Percentiles rank a stretch among this genome's conserved stretches.
Evolutionary conservation across 164 flowering plant species (phyloP).

Genomic region (Malania oleifera): DNA sequence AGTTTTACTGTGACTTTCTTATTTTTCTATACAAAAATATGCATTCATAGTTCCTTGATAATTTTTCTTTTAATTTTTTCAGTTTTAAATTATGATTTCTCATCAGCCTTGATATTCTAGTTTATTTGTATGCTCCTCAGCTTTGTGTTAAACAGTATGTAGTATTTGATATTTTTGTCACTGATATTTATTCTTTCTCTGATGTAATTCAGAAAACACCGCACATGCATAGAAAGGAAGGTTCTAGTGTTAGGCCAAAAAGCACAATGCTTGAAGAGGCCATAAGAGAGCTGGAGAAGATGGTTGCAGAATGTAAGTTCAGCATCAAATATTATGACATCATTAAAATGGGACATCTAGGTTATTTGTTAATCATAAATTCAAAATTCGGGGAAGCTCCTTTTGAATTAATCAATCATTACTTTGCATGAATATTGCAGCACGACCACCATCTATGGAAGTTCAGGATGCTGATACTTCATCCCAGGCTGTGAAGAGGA

Average conservation of each 20-base stretch:
- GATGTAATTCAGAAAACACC: slow-evolving; percentile 46
- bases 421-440: slow-evolving; percentile 36
- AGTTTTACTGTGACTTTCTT: no score
- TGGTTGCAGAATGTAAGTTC: slow-evolving; percentile 81
- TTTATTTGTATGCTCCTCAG: neutral
- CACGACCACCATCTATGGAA: slow-evolving; percentile 69
- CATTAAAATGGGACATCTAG: neutral
- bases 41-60: no score
- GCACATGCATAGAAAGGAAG: slow-evolving; percentile 49
- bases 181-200: neutral
- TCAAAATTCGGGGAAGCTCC: neutral
- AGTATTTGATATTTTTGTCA: neutral
- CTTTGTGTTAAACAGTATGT: neutral
- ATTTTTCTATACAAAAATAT: no score
- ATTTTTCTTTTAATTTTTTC: no score
- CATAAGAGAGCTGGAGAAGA: slow-evolving; percentile 78
- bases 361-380: neutral
- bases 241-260: slow-evolving; percentile 61
- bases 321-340: neutral
- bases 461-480: slow-evolving; percentile 70
- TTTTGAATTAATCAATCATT: slow-evolving; percentile 7
- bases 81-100: neutral
- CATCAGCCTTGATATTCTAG: neutral
- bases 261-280: slow-evolving; percentile 79
- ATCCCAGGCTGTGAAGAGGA: slow-evolving; percentile 73